Percentiles rank a stretch among this genome's conserved stretches.
These are phyloP conservation scores for Epithele typhae DNA, from an alignment of 768 basidiomycete genomes.

Conservation along the genomic window DNA sequence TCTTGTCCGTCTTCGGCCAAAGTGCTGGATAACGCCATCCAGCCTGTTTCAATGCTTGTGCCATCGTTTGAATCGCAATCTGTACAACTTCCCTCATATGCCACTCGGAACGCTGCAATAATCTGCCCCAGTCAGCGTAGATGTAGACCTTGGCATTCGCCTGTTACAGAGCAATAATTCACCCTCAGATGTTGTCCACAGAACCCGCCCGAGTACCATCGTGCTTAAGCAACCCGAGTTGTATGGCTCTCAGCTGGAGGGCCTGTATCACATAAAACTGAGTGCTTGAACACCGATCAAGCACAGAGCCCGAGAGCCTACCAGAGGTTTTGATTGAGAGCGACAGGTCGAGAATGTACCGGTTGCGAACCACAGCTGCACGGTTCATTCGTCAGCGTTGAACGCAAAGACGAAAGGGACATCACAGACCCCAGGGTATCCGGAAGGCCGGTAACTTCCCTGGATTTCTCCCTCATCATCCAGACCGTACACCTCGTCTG, in stretches of 20 bases:
- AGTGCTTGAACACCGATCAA: no score
- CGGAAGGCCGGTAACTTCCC: slow-evolving; percentile 36
- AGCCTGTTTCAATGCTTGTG: no score
- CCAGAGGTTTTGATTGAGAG: slow-evolving; percentile 34
- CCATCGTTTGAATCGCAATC: no score
- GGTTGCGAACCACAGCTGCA: slow-evolving; percentile 37
- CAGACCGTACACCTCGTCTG: slow-evolving; percentile 33
- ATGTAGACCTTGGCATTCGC: no score
- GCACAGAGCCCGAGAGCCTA: slow-evolving; percentile 13
- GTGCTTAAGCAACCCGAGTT: slow-evolving; percentile 10
- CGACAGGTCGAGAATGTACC: slow-evolving; percentile 34
- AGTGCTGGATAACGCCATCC: no score
- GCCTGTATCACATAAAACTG: no score
- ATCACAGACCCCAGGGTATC: slow-evolving; percentile 36
- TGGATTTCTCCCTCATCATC: slow-evolving; percentile 38
- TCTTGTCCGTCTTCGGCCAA: no score
- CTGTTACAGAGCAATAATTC: no score
- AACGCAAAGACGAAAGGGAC: neutral
- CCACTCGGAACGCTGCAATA: no score
- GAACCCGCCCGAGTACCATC: slow-evolving; percentile 3
- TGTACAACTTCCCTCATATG: no score
- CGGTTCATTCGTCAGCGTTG: neutral
- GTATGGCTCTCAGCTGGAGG: slow-evolving; percentile 12
- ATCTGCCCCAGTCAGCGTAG: no score
- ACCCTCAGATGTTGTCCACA: no score